phyloP scores from a whole-genome alignment of 2,329 filamentous ascomycete genomes.

The Penicillium occitanis region DNA sequence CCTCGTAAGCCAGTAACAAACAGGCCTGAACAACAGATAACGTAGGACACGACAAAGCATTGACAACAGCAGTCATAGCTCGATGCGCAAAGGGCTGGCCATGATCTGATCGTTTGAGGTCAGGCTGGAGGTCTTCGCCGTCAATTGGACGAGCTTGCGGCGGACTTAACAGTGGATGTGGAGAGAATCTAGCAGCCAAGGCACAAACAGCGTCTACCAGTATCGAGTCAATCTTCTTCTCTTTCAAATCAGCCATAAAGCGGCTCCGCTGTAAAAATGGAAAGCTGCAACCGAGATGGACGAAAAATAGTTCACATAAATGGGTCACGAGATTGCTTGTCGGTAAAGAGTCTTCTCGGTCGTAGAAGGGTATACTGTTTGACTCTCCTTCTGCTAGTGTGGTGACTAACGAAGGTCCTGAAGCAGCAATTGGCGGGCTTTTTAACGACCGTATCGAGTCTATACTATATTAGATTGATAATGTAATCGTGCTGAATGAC shows the following conservation, averaged over 20 bases:
- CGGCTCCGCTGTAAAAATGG: conserved; percentile 73
- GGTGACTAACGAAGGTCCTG: conserved; percentile 23
- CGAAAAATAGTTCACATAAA: conserved; percentile 77
- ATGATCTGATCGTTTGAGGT: conserved; percentile 60
- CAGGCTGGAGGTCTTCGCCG: conserved; percentile 32
- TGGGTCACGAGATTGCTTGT: conserved; percentile 74
- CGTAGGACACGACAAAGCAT: conserved; percentile 78
- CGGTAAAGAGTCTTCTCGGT: conserved; percentile 66
- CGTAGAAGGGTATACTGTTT: conserved; percentile 67
- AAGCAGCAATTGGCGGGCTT: conserved; percentile 33
- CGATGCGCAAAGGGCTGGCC: conserved; percentile 77
- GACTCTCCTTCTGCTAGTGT: conserved; percentile 31
- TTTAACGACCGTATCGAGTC: conserved; percentile 39
- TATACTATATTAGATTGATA: conserved; percentile 21
- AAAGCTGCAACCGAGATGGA: conserved; percentile 79
- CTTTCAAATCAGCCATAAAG: conserved; percentile 72
- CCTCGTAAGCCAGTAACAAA: conserved; percentile 80
- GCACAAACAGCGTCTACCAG: conserved; percentile 84
- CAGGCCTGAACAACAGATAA: conserved; percentile 82
- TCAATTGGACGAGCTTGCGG: conserved; percentile 54
- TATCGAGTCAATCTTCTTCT: conserved; percentile 79
- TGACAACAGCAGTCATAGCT: conserved; percentile 77
- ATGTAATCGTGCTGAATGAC: background rate
- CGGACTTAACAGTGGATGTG: conserved; percentile 53
- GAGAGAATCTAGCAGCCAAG: conserved; percentile 76